These are phyloP conservation scores for Rhodotorula mucilaginosa DNA, from an alignment of 1,284 basidiomycete species.

Conservation along the genomic window DNA sequence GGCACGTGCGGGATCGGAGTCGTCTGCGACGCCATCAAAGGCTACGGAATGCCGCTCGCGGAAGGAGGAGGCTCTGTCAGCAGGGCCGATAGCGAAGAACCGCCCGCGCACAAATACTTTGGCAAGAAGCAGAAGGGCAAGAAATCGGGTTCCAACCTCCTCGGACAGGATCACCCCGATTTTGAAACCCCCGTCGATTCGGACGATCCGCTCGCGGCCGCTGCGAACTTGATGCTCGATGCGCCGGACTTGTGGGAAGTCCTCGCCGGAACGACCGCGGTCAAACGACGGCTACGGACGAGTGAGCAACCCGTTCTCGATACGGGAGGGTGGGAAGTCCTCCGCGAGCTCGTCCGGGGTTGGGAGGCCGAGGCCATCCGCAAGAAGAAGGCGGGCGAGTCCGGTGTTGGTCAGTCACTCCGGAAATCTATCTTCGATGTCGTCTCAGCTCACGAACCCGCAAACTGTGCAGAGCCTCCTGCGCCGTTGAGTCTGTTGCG, in stretches of 20 bases:
- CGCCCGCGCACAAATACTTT: neutral
- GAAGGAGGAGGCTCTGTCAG: neutral
- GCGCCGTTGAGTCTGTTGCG: slow-evolving; percentile 22
- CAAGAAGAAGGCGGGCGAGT: neutral
- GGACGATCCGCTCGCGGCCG: slow-evolving; percentile 12
- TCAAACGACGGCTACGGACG: slow-evolving; percentile 2
- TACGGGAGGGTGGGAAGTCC: slow-evolving; percentile 20
- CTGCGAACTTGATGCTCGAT: slow-evolving; percentile 10
- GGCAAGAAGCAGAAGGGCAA: neutral
- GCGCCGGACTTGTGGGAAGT: slow-evolving; percentile 32
- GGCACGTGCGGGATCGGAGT: slow-evolving; percentile 8
- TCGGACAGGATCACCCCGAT: neutral
- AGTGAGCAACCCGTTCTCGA: slow-evolving; percentile 8
- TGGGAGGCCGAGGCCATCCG: slow-evolving; percentile 26
- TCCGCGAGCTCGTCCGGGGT: slow-evolving; percentile 13
- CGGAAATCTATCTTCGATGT: neutral
- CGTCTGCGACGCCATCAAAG: slow-evolving; percentile 15
- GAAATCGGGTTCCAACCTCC: neutral
- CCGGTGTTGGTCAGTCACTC: neutral
- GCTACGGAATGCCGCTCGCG: slow-evolving; percentile 5
- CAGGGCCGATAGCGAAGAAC: neutral
- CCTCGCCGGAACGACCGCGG: slow-evolving; percentile 17
- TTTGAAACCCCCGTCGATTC: slow-evolving; percentile 5
- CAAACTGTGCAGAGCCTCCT: neutral
- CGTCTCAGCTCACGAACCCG: neutral